Conservation (phyloP, 1,284 basidiomycete species). For the Fomitiporia mediterranea region DNA sequence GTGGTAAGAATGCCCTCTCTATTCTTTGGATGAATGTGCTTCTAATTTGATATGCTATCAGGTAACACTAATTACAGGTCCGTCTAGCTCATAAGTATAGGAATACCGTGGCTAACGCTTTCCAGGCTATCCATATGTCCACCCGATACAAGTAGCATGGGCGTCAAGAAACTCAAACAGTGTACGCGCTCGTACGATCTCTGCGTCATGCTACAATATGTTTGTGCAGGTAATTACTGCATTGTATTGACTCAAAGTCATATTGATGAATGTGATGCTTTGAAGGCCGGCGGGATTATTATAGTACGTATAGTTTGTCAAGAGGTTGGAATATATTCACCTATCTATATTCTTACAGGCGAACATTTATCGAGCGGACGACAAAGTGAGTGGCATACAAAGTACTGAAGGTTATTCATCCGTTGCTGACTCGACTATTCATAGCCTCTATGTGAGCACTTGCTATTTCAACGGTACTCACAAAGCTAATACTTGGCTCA, state of each 20-base stretch:
- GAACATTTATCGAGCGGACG: constrained; percentile 44
- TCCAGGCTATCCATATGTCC: constrained; percentile 37
- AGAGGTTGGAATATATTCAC: constrained; percentile 1
- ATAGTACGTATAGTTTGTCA: constrained; percentile 34
- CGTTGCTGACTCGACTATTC: not conserved
- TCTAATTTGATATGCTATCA: not conserved
- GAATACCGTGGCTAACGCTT: not conserved
- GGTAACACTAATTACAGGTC: constrained; percentile 47
- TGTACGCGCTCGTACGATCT: constrained; percentile 54
- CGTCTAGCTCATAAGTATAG: not conserved
- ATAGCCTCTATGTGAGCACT: constrained; percentile 44
- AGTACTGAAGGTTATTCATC: not conserved
- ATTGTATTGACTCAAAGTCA: not conserved
- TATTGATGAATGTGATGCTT: not conserved
- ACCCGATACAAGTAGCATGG: constrained; percentile 54
- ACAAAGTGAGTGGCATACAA: constrained; percentile 30
- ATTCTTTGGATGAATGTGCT: not conserved
- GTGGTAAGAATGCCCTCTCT: constrained; percentile 30
- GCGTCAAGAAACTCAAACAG: constrained; percentile 56
- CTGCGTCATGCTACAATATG: constrained; percentile 58
- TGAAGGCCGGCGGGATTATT: constrained; percentile 50
- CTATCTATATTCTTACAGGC: constrained; percentile 20
- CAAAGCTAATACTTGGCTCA: not conserved
- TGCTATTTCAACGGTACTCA: not conserved
- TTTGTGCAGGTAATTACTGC: constrained; percentile 50